Percentiles rank a stretch among this genome's conserved stretches.
These are phyloP conservation scores for Jaltomata sinuosa DNA, from an alignment of 257 asterid species.

Conservation along the genomic window DNA sequence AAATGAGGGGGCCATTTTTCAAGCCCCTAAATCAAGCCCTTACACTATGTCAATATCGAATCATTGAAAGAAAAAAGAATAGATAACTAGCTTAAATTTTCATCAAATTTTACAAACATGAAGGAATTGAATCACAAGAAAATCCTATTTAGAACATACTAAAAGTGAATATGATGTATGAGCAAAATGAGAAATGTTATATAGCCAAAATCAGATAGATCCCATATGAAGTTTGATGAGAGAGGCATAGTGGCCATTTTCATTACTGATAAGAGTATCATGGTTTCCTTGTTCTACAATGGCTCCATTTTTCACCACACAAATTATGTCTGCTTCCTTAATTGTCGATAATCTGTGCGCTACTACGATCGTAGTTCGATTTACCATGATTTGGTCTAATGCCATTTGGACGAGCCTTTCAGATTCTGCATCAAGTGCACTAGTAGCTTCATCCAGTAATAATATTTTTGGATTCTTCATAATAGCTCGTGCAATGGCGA, in stretches of 20 bases:
- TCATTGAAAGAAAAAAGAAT: too few relatives aligned
- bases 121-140: too few relatives aligned
- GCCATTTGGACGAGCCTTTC: slow-evolving; percentile 68
- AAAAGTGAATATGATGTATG: too few relatives aligned
- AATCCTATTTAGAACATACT: too few relatives aligned
- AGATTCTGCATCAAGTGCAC: slow-evolving; percentile 70
- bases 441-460: slow-evolving; percentile 59
- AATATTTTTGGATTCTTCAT: slow-evolving; percentile 54
- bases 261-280: slow-evolving; percentile 25
- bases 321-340: slow-evolving; percentile 48
- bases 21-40: too few relatives aligned
- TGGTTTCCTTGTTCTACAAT: slow-evolving; percentile 61
- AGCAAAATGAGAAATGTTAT: too few relatives aligned
- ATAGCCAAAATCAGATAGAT: background rate
- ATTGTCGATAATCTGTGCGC: slow-evolving; percentile 68
- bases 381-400: slow-evolving; percentile 46
- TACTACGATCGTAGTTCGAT: slow-evolving; percentile 52
- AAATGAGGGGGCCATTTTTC: too few relatives aligned
- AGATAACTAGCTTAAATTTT: too few relatives aligned
- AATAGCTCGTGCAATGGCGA: slow-evolving; percentile 68
- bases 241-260: slow-evolving; percentile 49
- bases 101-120: too few relatives aligned
- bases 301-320: slow-evolving; percentile 47
- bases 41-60: too few relatives aligned
- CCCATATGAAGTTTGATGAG: background rate